These are phyloP conservation scores for Hypoxylon fuscum DNA, from an alignment of 495 filamentous ascomycete species.

Conservation along the genomic window DNA sequence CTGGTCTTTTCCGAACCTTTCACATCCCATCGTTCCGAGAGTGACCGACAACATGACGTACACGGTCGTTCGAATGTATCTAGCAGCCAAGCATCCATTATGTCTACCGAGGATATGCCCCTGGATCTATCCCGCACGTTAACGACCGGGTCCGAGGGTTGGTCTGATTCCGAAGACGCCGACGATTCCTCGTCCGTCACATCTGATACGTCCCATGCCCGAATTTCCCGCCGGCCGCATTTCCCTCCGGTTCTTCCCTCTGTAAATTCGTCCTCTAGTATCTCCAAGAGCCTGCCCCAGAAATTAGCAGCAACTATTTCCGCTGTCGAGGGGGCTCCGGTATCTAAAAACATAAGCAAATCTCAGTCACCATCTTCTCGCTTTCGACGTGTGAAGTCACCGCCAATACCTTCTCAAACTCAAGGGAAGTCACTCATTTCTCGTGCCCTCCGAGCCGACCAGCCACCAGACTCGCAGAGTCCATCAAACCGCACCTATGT, in stretches of 20 bases:
- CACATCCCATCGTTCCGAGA: constrained; percentile 13
- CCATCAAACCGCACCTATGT: constrained; percentile 9
- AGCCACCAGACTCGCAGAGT: constrained; percentile 12
- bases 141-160: constrained; percentile 35
- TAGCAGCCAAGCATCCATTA: constrained; percentile 36
- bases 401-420: constrained; percentile 18
- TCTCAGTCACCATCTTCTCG: constrained; percentile 30
- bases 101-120: constrained; percentile 42
- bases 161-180: constrained; percentile 32
- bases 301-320: constrained; percentile 36
- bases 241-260: constrained; percentile 36
- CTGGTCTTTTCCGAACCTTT: constrained; percentile 23
- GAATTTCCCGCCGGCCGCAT: constrained; percentile 34
- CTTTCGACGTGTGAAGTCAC: constrained; percentile 38
- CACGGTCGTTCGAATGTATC: constrained; percentile 26
- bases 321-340: constrained; percentile 22
- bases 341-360: constrained; percentile 24
- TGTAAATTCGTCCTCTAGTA: constrained; percentile 30
- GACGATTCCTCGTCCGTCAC: constrained; percentile 33
- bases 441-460: constrained; percentile 24
- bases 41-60: constrained; percentile 38
- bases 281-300: constrained; percentile 41
- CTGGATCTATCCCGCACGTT: constrained; percentile 35
- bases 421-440: constrained; percentile 31
- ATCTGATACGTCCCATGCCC: constrained; percentile 40